Evolutionary conservation across 768 basidiomycete species (phyloP).

Genomic region (Rubroboletus satanas): DNA sequence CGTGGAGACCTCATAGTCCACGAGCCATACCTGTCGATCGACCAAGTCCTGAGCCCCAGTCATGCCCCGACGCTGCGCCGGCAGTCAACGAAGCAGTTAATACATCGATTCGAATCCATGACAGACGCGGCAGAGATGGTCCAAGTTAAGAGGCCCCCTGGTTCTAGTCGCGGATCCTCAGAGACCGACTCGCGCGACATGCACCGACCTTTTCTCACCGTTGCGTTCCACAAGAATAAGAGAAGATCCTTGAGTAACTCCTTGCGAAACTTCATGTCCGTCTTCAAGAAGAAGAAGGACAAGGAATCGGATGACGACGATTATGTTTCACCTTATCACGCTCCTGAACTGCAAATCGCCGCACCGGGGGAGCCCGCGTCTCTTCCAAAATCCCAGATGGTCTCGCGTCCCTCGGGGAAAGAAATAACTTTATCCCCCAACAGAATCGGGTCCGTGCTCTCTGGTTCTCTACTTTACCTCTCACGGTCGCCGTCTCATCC

Average conservation of each 20-base stretch:
- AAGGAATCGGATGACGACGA: slow-evolving; percentile 29
- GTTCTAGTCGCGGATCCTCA: slow-evolving; percentile 15
- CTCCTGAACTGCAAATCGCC: slow-evolving; percentile 5
- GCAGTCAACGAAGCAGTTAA: slow-evolving; percentile 49
- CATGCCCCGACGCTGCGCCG: slow-evolving; percentile 21
- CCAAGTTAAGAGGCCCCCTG: slow-evolving; percentile 6
- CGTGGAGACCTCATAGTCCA: background rate
- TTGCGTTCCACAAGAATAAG: slow-evolving; percentile 38
- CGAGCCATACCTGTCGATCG: background rate
- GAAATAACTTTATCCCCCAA: background rate
- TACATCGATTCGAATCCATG: slow-evolving; percentile 52
- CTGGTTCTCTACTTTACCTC: slow-evolving; percentile 46
- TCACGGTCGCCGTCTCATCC: slow-evolving; percentile 31
- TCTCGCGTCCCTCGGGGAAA: background rate
- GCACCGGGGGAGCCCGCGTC: background rate
- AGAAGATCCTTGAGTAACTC: slow-evolving; percentile 56
- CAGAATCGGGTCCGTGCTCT: background rate
- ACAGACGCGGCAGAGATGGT: slow-evolving; percentile 9
- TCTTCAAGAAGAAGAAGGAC: slow-evolving; percentile 49
- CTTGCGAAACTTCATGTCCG: slow-evolving; percentile 57
- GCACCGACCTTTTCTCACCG: slow-evolving; percentile 15
- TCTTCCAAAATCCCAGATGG: background rate
- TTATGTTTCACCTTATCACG: background rate
- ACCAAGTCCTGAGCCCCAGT: background rate
- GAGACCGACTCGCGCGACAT: slow-evolving; percentile 11